A percentile compares a stretch with the other conserved stretches of the same genome.
phyloP scores from a whole-genome alignment of 2,329 filamentous ascomycete genomes.

The Tolypocladium pustulatum region DNA sequence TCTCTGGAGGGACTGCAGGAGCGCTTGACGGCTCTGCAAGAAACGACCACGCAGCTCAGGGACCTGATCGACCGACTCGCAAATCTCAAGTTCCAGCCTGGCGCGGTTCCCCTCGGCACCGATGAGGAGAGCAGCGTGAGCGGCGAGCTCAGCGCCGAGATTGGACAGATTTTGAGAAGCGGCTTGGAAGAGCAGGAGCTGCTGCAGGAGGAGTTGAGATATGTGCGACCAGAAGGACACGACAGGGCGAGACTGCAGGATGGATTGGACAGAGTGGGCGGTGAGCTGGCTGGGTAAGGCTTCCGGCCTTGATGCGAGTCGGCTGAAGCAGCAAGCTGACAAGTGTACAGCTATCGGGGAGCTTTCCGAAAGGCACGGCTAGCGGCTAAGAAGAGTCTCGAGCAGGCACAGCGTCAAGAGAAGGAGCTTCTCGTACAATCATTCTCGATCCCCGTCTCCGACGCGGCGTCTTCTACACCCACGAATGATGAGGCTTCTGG shows the following conservation, averaged over 20 bases:
- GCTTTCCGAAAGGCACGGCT: constrained; percentile 77
- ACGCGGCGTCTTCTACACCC: constrained; percentile 18
- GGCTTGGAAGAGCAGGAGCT: constrained; percentile 78
- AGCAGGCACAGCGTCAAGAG: constrained; percentile 64
- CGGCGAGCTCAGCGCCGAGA: constrained; percentile 68
- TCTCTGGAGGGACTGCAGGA: constrained; percentile 52
- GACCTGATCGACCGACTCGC: constrained; percentile 50
- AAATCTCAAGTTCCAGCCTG: constrained; percentile 47
- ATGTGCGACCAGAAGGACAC: constrained; percentile 44
- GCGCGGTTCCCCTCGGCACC: constrained; percentile 39
- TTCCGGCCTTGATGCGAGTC: neutral
- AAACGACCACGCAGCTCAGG: constrained; percentile 45
- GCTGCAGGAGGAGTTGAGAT: constrained; percentile 66
- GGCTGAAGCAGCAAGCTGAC: neutral
- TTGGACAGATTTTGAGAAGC: constrained; percentile 65
- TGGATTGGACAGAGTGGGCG: constrained; percentile 53
- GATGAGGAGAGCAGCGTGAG: constrained; percentile 44
- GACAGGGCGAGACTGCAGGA: constrained; percentile 58
- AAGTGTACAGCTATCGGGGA: constrained; percentile 36
- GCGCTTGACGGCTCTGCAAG: constrained; percentile 50
- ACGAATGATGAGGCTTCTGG: constrained; percentile 12
- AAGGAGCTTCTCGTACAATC: constrained; percentile 64
- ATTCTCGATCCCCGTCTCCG: constrained; percentile 35
- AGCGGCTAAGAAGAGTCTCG: constrained; percentile 63
- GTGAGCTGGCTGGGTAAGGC: constrained; percentile 60